phyloP scores from a whole-genome alignment of 2,329 filamentous ascomycete genomes.

The Cercospora sp. region DNA sequence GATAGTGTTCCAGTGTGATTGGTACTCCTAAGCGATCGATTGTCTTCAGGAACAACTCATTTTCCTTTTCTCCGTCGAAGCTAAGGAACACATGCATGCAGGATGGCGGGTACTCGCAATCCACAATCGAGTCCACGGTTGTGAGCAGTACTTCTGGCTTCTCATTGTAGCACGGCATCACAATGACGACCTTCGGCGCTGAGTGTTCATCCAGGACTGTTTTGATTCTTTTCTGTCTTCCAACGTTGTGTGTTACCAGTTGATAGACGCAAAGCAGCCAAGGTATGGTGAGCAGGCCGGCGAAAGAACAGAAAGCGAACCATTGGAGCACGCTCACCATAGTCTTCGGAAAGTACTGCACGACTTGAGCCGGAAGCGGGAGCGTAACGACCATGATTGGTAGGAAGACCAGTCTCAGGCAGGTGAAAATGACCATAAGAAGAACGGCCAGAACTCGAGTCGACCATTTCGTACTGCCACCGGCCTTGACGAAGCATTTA shows the following conservation, averaged over 20 bases:
- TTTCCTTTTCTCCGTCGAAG: conserved; percentile 86
- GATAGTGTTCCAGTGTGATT: conserved; percentile 72
- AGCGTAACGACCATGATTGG: conserved; percentile 94
- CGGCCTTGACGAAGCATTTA: conserved; percentile 83
- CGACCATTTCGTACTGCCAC: conserved; percentile 62
- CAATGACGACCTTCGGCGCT: conserved; percentile 89
- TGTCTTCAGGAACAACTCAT: conserved; percentile 84
- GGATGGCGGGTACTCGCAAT: conserved; percentile 87
- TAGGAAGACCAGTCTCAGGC: conserved; percentile 81
- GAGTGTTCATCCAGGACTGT: conserved; percentile 78
- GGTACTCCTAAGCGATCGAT: conserved; percentile 83
- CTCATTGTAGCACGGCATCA: conserved; percentile 97
- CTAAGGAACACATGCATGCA: conserved; percentile 95
- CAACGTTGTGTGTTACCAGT: conserved; percentile 81
- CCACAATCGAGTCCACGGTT: conserved; percentile 86
- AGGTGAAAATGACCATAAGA: conserved; percentile 71
- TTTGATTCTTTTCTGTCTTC: conserved; percentile 78
- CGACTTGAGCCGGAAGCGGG: conserved; percentile 72
- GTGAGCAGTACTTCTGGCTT: conserved; percentile 79
- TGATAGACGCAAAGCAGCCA: conserved; percentile 94
- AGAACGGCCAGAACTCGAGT: conserved; percentile 75
- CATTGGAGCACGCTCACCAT: conserved; percentile 78
- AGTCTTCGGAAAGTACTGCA: conserved; percentile 66
- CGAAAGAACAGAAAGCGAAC: conserved; percentile 95
- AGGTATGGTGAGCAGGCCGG: conserved; percentile 78